phyloP scores from a whole-genome alignment of 2,329 filamentous ascomycete genomes.

The Geosmithia morbida region DNA sequence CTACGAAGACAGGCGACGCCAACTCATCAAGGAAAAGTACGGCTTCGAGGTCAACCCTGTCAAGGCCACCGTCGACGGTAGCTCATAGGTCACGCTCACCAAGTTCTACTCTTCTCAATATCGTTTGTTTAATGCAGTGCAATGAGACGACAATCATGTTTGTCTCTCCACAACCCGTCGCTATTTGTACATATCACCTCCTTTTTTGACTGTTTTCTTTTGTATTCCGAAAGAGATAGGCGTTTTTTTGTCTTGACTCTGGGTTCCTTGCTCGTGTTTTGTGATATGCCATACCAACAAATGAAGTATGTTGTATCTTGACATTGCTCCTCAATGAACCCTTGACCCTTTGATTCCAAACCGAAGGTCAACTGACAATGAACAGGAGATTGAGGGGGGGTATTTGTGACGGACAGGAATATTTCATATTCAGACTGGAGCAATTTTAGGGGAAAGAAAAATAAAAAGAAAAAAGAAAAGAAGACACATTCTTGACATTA shows the following conservation, averaged over 20 bases:
- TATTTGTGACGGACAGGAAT: too few relatives aligned
- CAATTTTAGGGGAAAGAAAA: neutral
- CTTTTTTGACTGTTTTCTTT: neutral
- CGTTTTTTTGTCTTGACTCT: neutral
- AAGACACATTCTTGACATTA: neutral
- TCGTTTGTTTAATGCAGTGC: constrained; percentile 3
- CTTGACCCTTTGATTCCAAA: neutral
- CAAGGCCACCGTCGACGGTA: constrained; percentile 31
- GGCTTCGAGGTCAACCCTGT: constrained; percentile 69
- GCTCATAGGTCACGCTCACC: constrained; percentile 13
- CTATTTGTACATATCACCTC: neutral
- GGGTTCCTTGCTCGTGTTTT: neutral
- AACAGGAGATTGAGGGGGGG: neutral
- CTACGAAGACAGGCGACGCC: constrained; percentile 70
- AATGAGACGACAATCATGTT: too few relatives aligned
- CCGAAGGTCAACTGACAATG: neutral
- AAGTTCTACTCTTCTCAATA: neutral
- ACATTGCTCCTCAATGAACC: constrained; percentile 2
- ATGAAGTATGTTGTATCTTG: constrained; percentile 12
- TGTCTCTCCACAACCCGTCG: neutral
- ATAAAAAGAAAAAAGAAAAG: too few relatives aligned
- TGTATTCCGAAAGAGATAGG: neutral
- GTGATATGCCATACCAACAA: too few relatives aligned
- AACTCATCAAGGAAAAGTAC: constrained; percentile 76
- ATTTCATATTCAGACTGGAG: neutral